Evolutionary conservation across 768 basidiomycete genomes (phyloP).

Genomic region (Chiua virens): DNA sequence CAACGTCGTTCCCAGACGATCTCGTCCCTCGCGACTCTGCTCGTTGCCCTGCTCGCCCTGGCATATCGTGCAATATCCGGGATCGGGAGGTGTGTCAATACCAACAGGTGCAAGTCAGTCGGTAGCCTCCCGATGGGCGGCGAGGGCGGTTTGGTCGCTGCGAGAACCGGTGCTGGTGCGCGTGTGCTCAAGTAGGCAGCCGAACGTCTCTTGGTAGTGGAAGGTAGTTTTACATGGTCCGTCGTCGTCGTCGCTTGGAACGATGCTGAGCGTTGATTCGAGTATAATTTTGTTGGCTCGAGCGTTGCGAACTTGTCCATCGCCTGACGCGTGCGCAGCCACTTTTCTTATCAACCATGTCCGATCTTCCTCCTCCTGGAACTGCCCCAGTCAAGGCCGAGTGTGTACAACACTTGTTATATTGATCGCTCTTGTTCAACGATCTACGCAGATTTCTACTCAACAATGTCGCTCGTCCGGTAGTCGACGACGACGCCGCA

Average conservation of each 20-base stretch:
- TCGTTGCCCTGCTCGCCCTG: constrained; percentile 61
- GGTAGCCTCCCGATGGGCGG: constrained; percentile 76
- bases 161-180: constrained; percentile 9
- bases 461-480: constrained; percentile 20
- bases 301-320: constrained; percentile 91
- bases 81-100: constrained; percentile 73
- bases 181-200: constrained; percentile 4
- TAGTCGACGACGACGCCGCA: constrained; percentile 59
- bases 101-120: constrained; percentile 67
- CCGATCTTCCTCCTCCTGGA: constrained; percentile 35
- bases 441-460: constrained; percentile 43
- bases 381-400: constrained; percentile 56
- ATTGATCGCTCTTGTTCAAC: background rate
- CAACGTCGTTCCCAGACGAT: constrained; percentile 77
- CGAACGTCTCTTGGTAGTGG: constrained; percentile 7
- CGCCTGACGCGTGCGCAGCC: constrained; percentile 7
- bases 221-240: constrained; percentile 15
- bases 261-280: constrained; percentile 24
- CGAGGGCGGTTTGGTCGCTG: constrained; percentile 26
- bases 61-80: constrained; percentile 81
- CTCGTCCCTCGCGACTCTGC: constrained; percentile 67
- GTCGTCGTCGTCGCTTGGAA: background rate
- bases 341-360: constrained; percentile 13
- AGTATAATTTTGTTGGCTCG: constrained; percentile 67
- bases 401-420: constrained; percentile 30